Base-by-base conservation (phyloP, 192 early-diverging fungal species). In the Paraglomus brasilianum region DNA sequence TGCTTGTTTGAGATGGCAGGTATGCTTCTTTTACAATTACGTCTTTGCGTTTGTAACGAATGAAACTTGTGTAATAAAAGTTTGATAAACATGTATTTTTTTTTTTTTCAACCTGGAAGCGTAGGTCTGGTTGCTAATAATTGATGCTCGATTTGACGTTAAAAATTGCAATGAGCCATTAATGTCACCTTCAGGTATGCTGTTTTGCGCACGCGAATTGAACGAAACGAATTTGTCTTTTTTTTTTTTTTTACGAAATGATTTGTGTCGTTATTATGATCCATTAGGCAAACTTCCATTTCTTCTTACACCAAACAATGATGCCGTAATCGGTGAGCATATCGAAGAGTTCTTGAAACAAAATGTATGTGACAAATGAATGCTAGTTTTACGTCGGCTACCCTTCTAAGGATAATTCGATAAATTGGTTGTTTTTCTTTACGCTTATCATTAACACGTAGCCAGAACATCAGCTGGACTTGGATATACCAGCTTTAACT, bases 221-320 rank as follows among this genome's bases (percentile, higher is more conserved):
- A n/a, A n/a, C n/a, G n/a, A n/a, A n/a, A n/a, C n/a, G n/a, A n/a
- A n/a, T n/a, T n/a, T n/a, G n/a, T n/a, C n/a, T n/a, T n/a, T n/a
- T n/a, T n/a, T n/a, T n/a, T n/a, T n/a, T n/a, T n/a, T n/a, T n/a
- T n/a, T n/a, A 49, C 13, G 13, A 62, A 43, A 46, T 3, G 4
- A 0, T 30, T 30, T 30, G 30, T 30, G 30, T 30, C 3, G 30
- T 3, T 30, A 30, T 30, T 30, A 30, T 3, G 30, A 65, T 10
- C 15, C 22, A 40, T 21, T 60, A 87, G 86, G 80, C 7, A 74
- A 83, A 66, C 74, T 88, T 13, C 87, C 87, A 3, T 84, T 83
- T 62, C 57, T 88, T 14, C 57, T 77, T 24, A 73, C 78, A 11
- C 61, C 80, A 44, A 57, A 66, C n/a, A 83, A 80, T 58, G 63